Evolutionary conservation across 2,329 filamentous ascomycete genomes (phyloP).

Genomic region (Zymoseptoria pseudotritici): DNA sequence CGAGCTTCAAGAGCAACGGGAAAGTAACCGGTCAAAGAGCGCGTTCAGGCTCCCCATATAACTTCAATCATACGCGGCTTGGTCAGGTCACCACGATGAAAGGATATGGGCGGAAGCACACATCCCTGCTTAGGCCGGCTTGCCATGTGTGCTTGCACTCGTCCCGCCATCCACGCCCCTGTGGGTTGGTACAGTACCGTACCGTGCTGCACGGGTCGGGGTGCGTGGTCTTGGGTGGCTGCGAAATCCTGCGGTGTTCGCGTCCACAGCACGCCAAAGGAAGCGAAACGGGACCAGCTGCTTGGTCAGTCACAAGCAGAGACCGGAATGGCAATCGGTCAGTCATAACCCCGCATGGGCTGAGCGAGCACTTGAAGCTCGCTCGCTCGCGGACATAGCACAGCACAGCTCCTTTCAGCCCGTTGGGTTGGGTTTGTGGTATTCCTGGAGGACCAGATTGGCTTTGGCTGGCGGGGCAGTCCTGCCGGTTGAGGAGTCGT

Average conservation of each 20-base stretch:
- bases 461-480: background rate
- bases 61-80: conserved; percentile 4
- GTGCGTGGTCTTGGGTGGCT: background rate
- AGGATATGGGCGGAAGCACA: conserved; percentile 16
- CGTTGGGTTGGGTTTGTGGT: background rate
- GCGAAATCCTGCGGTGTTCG: background rate
- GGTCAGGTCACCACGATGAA: conserved; percentile 12
- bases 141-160: conserved; percentile 10
- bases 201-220: background rate
- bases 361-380: background rate
- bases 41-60: conserved; percentile 16
- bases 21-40: conserved; percentile 9
- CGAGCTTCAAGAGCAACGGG: conserved; percentile 4
- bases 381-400: background rate
- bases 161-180: conserved; percentile 7
- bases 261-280: background rate
- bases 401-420: background rate
- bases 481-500: background rate
- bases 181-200: background rate
- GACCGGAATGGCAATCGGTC: background rate
- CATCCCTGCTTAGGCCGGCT: conserved; percentile 12
- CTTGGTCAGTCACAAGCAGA: background rate
- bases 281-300: background rate
- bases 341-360: background rate
- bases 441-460: background rate